Percentiles rank a stretch among this genome's conserved stretches.
These are phyloP conservation scores for Irpex rosettiformis DNA, from an alignment of 1,284 basidiomycete species.

Conservation along the genomic window DNA sequence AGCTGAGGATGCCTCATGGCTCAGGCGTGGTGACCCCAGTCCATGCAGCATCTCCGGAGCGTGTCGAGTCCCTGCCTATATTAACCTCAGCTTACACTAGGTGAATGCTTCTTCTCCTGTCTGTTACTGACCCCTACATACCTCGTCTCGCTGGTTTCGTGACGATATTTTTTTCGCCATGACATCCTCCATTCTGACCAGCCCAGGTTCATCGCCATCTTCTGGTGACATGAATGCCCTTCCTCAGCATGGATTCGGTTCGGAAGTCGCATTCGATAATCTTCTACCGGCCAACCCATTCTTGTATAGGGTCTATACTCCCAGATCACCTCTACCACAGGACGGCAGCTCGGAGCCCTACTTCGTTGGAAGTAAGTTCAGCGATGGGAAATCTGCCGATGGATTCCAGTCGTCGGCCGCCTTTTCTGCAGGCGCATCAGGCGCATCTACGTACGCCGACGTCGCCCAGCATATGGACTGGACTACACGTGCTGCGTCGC, in stretches of 20 bases:
- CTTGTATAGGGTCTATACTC: slow-evolving; percentile 75
- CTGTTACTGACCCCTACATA: not conserved
- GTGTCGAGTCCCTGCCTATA: slow-evolving; percentile 8
- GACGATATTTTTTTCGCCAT: slow-evolving; percentile 3
- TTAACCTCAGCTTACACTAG: not conserved
- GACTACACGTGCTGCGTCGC: slow-evolving; percentile 65
- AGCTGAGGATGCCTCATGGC: slow-evolving; percentile 10
- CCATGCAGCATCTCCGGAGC: slow-evolving; percentile 13
- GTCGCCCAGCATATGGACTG: slow-evolving; percentile 68
- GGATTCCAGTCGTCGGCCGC: slow-evolving; percentile 14
- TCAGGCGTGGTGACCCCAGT: slow-evolving; percentile 11
- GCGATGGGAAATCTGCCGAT: slow-evolving; percentile 29
- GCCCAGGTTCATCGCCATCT: not conserved
- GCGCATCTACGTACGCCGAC: slow-evolving; percentile 50
- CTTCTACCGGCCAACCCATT: slow-evolving; percentile 64
- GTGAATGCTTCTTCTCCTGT: not conserved
- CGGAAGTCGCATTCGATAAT: slow-evolving; percentile 55
- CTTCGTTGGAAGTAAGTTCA: slow-evolving; percentile 62
- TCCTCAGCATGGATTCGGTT: slow-evolving; percentile 70
- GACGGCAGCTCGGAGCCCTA: slow-evolving; percentile 52
- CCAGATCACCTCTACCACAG: slow-evolving; percentile 52
- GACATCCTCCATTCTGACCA: slow-evolving; percentile 9
- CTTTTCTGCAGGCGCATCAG: slow-evolving; percentile 15
- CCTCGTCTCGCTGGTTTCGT: slow-evolving; percentile 1
- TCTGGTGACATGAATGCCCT: slow-evolving; percentile 29